Conservation (phyloP, 441 rosid genomes). For the Raphanus hybrid region DNA sequence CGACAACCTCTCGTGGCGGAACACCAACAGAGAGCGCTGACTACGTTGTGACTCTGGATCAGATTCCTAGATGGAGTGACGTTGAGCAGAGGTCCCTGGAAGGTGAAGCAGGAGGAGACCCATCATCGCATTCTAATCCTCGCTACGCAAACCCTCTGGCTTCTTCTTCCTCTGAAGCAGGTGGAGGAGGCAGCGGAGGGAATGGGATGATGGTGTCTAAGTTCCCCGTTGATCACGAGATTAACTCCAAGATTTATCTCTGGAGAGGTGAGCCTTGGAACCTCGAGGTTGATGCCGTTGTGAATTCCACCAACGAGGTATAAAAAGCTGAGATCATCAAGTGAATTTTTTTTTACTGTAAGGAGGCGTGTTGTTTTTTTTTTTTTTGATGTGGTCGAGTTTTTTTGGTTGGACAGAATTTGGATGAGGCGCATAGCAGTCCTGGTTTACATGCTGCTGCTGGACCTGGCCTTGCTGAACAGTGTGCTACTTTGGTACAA, state of each 20-base stretch:
- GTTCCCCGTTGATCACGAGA: slow-evolving; percentile 88
- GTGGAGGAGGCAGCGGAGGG: slow-evolving; percentile 46
- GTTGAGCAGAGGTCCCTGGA: slow-evolving; percentile 74
- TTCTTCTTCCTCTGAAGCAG: slow-evolving; percentile 58
- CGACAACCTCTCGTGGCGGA: slow-evolving; percentile 69
- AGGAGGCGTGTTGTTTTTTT: too few relatives aligned
- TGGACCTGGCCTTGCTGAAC: slow-evolving; percentile 98
- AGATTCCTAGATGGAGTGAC: slow-evolving; percentile 94
- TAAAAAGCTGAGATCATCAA: slow-evolving; percentile 25
- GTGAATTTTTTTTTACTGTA: too few relatives aligned
- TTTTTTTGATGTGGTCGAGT: background rate
- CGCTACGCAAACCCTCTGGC: slow-evolving; percentile 85
- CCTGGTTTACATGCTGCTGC: slow-evolving; percentile 97
- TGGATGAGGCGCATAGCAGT: slow-evolving; percentile 96
- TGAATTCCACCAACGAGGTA: slow-evolving; percentile 97
- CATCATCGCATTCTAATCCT: slow-evolving; percentile 61
- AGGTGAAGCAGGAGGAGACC: slow-evolving; percentile 59
- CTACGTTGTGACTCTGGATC: slow-evolving; percentile 87
- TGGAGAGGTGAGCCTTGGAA: slow-evolving; percentile 99
- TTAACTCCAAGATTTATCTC: slow-evolving; percentile 82
- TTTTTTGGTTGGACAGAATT: slow-evolving; percentile 55
- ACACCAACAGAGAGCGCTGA: slow-evolving; percentile 73
- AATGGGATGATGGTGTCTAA: slow-evolving; percentile 74
- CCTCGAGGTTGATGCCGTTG: slow-evolving; percentile 99
- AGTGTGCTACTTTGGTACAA: slow-evolving; percentile 87